Evolutionary conservation across 805 yeast species (phyloP).

Genomic region (Starmerella floricola): DNA sequence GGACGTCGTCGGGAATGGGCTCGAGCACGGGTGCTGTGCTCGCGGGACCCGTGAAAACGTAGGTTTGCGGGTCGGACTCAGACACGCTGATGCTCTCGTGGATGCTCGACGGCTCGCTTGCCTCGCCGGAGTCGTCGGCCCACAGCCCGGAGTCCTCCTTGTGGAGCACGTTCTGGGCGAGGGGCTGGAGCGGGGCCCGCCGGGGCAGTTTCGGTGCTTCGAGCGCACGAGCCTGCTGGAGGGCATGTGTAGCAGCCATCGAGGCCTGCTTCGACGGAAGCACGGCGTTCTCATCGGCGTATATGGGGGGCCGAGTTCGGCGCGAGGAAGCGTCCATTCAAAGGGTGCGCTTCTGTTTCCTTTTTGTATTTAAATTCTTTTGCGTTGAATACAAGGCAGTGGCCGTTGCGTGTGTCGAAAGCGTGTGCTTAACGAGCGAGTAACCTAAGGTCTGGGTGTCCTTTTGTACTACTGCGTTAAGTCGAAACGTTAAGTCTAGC

Average conservation of each 20-base stretch:
- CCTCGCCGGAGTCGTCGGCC: not conserved
- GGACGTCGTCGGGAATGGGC: not conserved
- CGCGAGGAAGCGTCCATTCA: conserved; percentile 16
- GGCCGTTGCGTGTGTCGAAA: no score
- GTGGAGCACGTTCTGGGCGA: conserved; percentile 6
- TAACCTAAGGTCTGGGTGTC: no score
- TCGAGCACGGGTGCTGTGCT: not conserved
- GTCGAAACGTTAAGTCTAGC: no score
- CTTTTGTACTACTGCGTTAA: no score
- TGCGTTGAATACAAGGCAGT: no score
- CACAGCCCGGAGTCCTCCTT: not conserved
- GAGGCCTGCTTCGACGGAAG: conserved; percentile 17
- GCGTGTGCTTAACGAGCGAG: no score
- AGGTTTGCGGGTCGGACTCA: no score
- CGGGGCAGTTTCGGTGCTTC: conserved; percentile 12
- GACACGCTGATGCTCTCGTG: no score
- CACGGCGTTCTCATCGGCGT: conserved; percentile 16
- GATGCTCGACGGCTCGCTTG: not conserved
- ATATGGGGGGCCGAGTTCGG: conserved; percentile 2
- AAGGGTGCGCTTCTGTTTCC: no score
- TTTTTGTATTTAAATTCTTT: no score
- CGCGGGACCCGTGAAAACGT: no score
- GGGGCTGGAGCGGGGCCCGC: conserved; percentile 15
- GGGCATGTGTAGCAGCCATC: conserved; percentile 10
- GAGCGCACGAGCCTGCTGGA: conserved; percentile 12